A percentile compares a stretch with the other conserved stretches of the same genome.
Conservation (phyloP, 2,329 filamentous ascomycete species). For the Sporothrix mexicana region DNA sequence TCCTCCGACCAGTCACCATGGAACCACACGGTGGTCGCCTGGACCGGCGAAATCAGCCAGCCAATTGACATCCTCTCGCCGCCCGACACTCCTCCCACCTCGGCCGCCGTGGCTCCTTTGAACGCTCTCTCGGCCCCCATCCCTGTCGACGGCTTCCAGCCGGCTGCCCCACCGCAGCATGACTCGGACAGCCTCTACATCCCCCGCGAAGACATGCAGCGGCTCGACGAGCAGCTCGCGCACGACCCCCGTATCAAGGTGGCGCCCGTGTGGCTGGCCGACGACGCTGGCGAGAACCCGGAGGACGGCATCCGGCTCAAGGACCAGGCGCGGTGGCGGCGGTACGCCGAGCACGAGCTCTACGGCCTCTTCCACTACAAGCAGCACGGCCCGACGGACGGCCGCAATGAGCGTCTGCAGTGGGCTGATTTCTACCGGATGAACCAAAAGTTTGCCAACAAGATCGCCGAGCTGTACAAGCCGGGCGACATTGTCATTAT, state of each 20-base stretch:
- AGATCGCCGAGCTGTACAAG: conserved; percentile 86
- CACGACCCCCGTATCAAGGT: conserved; percentile 78
- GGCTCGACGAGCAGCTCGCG: conserved; percentile 75
- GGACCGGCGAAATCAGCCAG: conserved; percentile 84
- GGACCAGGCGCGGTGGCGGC: conserved; percentile 84
- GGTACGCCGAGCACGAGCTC: conserved; percentile 88
- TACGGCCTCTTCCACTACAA: conserved; percentile 97
- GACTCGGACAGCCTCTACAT: conserved; percentile 73
- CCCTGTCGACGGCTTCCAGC: conserved; percentile 73
- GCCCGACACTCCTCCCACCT: conserved; percentile 55
- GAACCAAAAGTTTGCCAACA: conserved; percentile 90
- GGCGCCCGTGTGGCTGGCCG: conserved; percentile 86
- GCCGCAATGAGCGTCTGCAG: conserved; percentile 76
- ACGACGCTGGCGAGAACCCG: conserved; percentile 67
- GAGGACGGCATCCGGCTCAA: conserved; percentile 74
- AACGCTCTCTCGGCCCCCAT: conserved; percentile 82
- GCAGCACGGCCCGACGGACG: conserved; percentile 87
- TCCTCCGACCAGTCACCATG: conserved; percentile 83
- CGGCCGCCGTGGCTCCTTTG: conserved; percentile 60
- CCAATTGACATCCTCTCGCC: conserved; percentile 53
- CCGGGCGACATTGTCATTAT: conserved; percentile 91
- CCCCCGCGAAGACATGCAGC: conserved; percentile 69
- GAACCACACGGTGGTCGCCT: conserved; percentile 92
- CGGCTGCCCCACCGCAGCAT: conserved; percentile 57
- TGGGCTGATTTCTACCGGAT: conserved; percentile 94